Base-by-base conservation (phyloP, 305 asterid species). In the Ajuga reptans region DNA sequence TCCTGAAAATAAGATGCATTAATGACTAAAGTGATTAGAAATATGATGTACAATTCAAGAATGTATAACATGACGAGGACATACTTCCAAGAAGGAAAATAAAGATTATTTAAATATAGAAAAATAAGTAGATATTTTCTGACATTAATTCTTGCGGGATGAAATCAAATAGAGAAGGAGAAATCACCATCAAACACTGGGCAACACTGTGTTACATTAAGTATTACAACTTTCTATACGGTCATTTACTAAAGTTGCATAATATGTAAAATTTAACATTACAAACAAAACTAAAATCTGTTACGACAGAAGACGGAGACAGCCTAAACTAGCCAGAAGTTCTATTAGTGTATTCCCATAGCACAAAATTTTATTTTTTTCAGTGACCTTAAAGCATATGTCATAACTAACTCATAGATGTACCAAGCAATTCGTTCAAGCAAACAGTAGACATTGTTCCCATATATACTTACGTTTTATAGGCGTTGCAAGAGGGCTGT, bases 401-500 rank as follows among this genome's bases (percentile, higher is more conserved):
- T 47, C 12, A 52, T 3, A 43, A 45, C 54, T 21, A 57, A 46
- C 60, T 34, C n/a, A 51, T 51, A 11, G 55, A 43, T 46, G 70
- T 60, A 55, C 57, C 37, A 74, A 42, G 57, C 43, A 67, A 58
- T 55, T 72, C 72, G 45, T 55, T 10, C 71, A 74, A 68, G 53
- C 60, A 57, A 24, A 74, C 62, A 65, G 9, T 69, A 67, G 6
- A 45, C 71, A 15, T 49, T 74, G 29, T 42, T 61, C 43, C 53
- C 60, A n/a, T n/a, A n/a, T n/a, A 55, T 73, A 71, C 83, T 79
- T 82, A 93, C 99, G 86, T 95, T 86, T 82, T 93, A 97, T 71
- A 93, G 88, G n/a, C 96, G 95, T 75, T 90, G 97, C 83, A 90
- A 74, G 76, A 93, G 97, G 75, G 99, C 97, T 27, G 99, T 93